Evolutionary conservation across 192 early-diverging fungal species (phyloP).

Genomic region (Backusella luteola): DNA sequence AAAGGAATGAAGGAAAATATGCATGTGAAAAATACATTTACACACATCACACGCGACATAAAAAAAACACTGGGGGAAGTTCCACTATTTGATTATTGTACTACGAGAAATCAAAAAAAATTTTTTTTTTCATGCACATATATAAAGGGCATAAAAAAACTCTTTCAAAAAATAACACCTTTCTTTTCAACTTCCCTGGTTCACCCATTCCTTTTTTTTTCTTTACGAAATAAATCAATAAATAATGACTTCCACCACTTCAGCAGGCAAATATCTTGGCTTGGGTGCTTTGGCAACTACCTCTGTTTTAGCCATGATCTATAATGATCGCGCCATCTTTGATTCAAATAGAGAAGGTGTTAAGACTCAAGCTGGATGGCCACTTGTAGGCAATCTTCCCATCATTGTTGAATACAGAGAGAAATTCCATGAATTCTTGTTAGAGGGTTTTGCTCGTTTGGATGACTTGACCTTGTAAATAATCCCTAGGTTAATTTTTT

Average conservation of each 20-base stretch:
- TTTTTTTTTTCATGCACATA: background rate
- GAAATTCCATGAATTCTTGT: constrained; percentile 17
- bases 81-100: background rate
- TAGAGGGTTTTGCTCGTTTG: constrained; percentile 9
- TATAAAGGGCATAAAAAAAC: constrained; percentile 8
- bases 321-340: constrained; percentile 30
- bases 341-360: constrained; percentile 8
- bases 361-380: constrained; percentile 14
- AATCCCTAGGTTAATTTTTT: background rate
- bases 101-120: background rate
- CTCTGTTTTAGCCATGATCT: constrained; percentile 12
- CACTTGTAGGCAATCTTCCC: constrained; percentile 28
- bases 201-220: background rate
- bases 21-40: background rate
- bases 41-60: background rate
- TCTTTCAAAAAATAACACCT: background rate
- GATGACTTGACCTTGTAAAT: constrained; percentile 17
- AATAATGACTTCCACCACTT: background rate
- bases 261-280: background rate
- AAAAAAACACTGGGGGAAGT: constrained; percentile 6
- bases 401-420: constrained; percentile 4
- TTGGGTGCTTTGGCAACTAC: background rate
- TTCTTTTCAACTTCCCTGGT: background rate
- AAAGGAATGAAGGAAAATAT: background rate
- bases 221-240: background rate